Evolutionary conservation across 352 stramenopile species (phyloP).

Genomic region (Pythium monospermum): DNA sequence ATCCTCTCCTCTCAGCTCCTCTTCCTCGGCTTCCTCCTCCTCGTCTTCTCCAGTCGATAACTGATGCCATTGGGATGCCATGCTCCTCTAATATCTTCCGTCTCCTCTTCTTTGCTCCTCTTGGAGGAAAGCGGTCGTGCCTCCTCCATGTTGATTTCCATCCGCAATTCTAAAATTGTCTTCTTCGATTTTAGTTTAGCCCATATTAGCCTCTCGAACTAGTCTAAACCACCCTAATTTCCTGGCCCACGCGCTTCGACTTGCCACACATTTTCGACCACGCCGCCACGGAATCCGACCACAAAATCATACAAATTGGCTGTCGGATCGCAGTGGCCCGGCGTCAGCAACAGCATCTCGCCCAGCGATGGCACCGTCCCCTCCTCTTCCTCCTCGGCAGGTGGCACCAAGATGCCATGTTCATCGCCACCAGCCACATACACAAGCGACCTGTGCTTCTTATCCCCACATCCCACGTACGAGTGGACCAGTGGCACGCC

Average conservation of each 20-base stretch:
- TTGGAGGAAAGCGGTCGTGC: too few species aligned
- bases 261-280: conserved; percentile 53
- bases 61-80: too few species aligned
- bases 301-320: conserved; percentile 76
- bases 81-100: too few species aligned
- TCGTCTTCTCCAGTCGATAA: too few species aligned
- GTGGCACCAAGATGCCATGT: conserved; percentile 52
- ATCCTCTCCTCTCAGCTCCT: neutral
- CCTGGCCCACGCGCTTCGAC: conserved; percentile 50
- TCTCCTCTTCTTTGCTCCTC: too few species aligned
- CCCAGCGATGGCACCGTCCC: conserved; percentile 46
- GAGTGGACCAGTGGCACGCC: conserved; percentile 49
- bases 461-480: conserved; percentile 29
- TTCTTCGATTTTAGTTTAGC: too few species aligned
- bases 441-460: conserved; percentile 36
- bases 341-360: conserved; percentile 51
- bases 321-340: conserved; percentile 71
- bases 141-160: too few species aligned
- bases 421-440: conserved; percentile 63
- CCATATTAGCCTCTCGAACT: too few species aligned
- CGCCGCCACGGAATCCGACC: conserved; percentile 44
- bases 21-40: neutral
- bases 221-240: conserved; percentile 47
- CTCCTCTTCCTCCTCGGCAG: conserved; percentile 2
- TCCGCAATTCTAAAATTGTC: too few species aligned